phyloP scores from a whole-genome alignment of 106 monocot species.

The Apostasia shenzhenica region DNA sequence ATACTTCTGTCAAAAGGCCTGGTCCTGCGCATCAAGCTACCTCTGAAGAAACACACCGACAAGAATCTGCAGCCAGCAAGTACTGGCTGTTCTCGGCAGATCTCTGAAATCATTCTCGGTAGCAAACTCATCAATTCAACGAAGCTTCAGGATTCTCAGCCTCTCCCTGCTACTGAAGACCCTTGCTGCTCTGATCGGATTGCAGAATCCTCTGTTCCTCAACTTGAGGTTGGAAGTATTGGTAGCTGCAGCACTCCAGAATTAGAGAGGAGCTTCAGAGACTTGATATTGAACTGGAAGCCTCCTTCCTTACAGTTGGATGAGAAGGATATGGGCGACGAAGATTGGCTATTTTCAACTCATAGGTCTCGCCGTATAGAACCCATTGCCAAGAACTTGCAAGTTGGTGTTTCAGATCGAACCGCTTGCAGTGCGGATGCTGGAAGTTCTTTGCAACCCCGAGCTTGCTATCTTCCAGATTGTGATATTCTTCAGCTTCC shows the following conservation, averaged over 20 bases:
- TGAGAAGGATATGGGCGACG: not conserved
- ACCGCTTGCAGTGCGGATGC: not conserved
- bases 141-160: not conserved
- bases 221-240: not conserved
- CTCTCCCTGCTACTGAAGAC: not conserved
- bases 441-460: slow-evolving; percentile 14
- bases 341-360: slow-evolving; percentile 25
- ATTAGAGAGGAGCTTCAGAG: slow-evolving; percentile 16
- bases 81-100: not conserved
- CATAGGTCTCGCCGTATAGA: not conserved
- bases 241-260: slow-evolving; percentile 3
- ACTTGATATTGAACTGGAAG: slow-evolving; percentile 35
- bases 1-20: slow-evolving; percentile 10
- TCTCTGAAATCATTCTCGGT: not conserved
- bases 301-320: slow-evolving; percentile 8
- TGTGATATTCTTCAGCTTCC: slow-evolving; percentile 31
- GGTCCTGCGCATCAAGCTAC: slow-evolving; percentile 43
- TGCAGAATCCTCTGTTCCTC: not conserved
- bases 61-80: slow-evolving; percentile 1
- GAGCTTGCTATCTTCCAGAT: slow-evolving; percentile 35
- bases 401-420: not conserved
- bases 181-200: slow-evolving; percentile 1
- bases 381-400: not conserved
- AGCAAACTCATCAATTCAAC: not conserved
- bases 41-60: slow-evolving; percentile 4